Evolutionary conservation across 129 eudicot genomes (phyloP).

Genomic region (Helichrysum umbraculigerum): DNA sequence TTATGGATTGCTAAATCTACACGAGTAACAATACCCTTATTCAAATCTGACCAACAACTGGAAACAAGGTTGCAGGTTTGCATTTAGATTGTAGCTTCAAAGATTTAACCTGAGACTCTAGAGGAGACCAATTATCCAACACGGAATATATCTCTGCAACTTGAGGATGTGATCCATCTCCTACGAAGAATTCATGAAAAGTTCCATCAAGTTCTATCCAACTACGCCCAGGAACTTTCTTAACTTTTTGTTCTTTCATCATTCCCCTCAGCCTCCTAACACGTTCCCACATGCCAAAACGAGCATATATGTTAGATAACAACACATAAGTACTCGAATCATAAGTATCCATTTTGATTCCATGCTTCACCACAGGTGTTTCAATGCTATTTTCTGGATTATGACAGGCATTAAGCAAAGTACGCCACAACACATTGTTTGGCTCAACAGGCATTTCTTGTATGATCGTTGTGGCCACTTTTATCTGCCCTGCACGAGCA

Average conservation of each 20-base stretch:
- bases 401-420: slow-evolving; percentile 57
- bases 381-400: slow-evolving; percentile 47
- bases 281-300: slow-evolving; percentile 58
- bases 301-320: slow-evolving; percentile 72
- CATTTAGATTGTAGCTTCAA: slow-evolving; percentile 18
- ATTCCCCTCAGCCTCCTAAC: slow-evolving; percentile 54
- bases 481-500: slow-evolving; percentile 58
- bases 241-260: slow-evolving; percentile 47
- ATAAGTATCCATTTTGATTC: slow-evolving; percentile 32
- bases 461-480: slow-evolving; percentile 53
- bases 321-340: slow-evolving; percentile 53
- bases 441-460: slow-evolving; percentile 69
- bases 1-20: slow-evolving; percentile 15
- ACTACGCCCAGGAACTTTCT: slow-evolving; percentile 67
- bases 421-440: slow-evolving; percentile 58
- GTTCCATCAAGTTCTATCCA: slow-evolving; percentile 67
- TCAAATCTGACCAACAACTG: slow-evolving; percentile 21
- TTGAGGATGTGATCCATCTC: slow-evolving; percentile 53
- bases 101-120: slow-evolving; percentile 15
- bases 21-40: background rate
- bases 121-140: slow-evolving; percentile 36
- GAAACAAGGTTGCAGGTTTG: slow-evolving; percentile 24
- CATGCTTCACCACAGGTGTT: slow-evolving; percentile 38
- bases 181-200: slow-evolving; percentile 56
- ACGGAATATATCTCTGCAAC: slow-evolving; percentile 46